These are phyloP conservation scores for Saturnispora hagleri DNA, from an alignment of 805 yeast species.

Conservation along the genomic window DNA sequence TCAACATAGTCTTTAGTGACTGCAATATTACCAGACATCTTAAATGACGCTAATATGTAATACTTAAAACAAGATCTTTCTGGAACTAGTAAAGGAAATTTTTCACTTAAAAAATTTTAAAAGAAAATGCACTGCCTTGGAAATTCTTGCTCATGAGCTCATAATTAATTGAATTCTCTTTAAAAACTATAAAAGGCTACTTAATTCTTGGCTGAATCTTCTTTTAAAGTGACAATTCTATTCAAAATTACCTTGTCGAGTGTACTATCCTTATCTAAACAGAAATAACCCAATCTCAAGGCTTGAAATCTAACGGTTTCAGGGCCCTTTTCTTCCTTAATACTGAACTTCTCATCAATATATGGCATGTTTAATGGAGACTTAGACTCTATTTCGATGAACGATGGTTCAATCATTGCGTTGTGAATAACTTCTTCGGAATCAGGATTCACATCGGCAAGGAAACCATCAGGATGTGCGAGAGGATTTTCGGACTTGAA, in stretches of 20 bases:
- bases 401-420: constrained; percentile 74
- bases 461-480: constrained; percentile 78
- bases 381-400: constrained; percentile 52
- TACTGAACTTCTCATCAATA: constrained; percentile 54
- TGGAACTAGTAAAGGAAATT: not conserved
- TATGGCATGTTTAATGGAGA: constrained; percentile 68
- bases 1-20: constrained; percentile 66
- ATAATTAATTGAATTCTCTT: not conserved
- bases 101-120: not conserved
- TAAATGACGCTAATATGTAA: not conserved
- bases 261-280: constrained; percentile 71
- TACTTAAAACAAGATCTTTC: not conserved
- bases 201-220: constrained; percentile 47
- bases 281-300: constrained; percentile 90
- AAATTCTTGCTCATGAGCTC: not conserved
- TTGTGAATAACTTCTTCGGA: constrained; percentile 58
- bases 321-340: constrained; percentile 58
- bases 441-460: constrained; percentile 72
- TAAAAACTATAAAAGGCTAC: not conserved
- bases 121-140: not conserved
- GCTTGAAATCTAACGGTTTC: constrained; percentile 98
- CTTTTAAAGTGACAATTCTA: constrained; percentile 89
- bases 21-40: constrained; percentile 27
- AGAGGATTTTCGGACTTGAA: constrained; percentile 89
- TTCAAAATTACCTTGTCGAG: constrained; percentile 62